Percentiles rank a stretch among this genome's conserved stretches.
These are phyloP conservation scores for Tetrapisispora iriomotensis DNA, from an alignment of 805 yeast genomes.

Conservation along the genomic window DNA sequence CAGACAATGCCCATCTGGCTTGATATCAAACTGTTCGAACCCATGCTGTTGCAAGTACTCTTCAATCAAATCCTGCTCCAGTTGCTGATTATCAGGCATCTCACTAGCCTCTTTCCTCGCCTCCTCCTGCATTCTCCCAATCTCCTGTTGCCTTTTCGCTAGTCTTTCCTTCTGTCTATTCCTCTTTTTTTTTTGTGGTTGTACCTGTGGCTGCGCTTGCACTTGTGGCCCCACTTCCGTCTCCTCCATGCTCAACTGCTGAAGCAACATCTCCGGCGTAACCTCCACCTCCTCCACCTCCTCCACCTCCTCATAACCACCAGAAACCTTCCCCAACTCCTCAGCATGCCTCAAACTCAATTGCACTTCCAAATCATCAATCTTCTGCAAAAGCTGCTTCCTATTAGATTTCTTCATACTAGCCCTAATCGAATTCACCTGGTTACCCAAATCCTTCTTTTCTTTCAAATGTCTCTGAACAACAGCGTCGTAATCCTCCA, in stretches of 20 bases:
- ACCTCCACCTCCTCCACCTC: constrained; percentile 39
- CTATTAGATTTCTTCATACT: constrained; percentile 74
- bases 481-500: constrained; percentile 14
- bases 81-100: constrained; percentile 56
- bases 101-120: constrained; percentile 62
- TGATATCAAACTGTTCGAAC: constrained; percentile 55
- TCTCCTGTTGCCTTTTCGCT: constrained; percentile 65
- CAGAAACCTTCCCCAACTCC: constrained; percentile 31
- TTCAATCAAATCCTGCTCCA: constrained; percentile 61
- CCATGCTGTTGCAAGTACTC: constrained; percentile 40
- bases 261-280: constrained; percentile 59
- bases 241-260: constrained; percentile 35
- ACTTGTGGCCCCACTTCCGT: no score
- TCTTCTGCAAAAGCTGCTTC: constrained; percentile 52
- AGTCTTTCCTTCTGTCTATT: constrained; percentile 80
- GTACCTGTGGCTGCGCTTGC: not conserved
- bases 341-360: constrained; percentile 43
- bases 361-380: constrained; percentile 48
- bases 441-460: constrained; percentile 51
- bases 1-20: constrained; percentile 91
- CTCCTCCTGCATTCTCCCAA: constrained; percentile 49
- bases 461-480: constrained; percentile 56
- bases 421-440: constrained; percentile 66
- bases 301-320: constrained; percentile 25
- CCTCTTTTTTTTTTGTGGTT: constrained; percentile 31